phyloP scores from a whole-genome alignment of 768 basidiomycete species.

The Amanita rimosa region DNA sequence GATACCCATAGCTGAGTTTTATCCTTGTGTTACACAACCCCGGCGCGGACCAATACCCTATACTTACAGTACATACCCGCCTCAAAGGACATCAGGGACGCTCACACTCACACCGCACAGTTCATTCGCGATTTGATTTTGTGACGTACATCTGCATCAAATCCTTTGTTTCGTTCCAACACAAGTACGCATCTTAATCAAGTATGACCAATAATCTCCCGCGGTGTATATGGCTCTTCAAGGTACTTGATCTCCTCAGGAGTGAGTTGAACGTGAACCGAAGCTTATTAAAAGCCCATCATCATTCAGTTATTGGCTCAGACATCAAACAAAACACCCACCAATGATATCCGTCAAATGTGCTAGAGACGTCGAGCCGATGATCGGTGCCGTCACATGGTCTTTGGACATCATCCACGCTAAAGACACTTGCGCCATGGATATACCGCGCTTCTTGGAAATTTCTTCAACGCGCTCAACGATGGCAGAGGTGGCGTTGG shows the following conservation, averaged over 20 bases:
- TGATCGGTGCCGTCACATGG: constrained; percentile 48
- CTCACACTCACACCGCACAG: no score
- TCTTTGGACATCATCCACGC: constrained; percentile 40
- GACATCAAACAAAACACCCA: constrained; percentile 11
- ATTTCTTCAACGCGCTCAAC: constrained; percentile 38
- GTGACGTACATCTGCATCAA: no score
- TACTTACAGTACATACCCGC: no score
- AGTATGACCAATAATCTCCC: not conserved
- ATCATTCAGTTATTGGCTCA: no score
- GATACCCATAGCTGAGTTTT: no score
- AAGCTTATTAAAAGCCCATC: not conserved
- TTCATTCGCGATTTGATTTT: no score
- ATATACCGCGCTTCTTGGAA: constrained; percentile 35
- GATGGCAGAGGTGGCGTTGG: not conserved
- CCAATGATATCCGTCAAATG: constrained; percentile 43
- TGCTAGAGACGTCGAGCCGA: constrained; percentile 39
- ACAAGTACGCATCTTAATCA: not conserved
- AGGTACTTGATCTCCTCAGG: constrained; percentile 3
- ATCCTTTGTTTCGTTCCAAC: no score
- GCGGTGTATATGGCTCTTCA: not conserved
- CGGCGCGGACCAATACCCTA: no score
- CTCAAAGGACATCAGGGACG: no score
- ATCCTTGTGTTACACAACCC: no score
- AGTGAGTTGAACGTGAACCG: not conserved
- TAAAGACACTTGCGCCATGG: constrained; percentile 47